Evolutionary conservation across 73 alveolate genomes (phyloP).

Genomic region (Paramecium biaurelia): DNA sequence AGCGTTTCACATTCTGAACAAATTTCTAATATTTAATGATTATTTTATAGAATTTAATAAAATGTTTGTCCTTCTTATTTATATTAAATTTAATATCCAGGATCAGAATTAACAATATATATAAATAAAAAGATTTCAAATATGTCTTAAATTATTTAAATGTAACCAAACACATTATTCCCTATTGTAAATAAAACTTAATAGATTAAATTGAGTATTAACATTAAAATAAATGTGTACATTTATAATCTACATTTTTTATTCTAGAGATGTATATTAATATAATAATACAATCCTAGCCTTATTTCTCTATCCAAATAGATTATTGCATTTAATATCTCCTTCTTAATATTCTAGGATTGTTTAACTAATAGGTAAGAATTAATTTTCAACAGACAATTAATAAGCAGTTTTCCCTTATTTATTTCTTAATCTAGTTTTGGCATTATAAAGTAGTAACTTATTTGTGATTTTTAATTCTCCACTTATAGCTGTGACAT

Average conservation of each 20-base stretch:
- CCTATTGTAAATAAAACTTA: background rate
- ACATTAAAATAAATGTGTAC: background rate
- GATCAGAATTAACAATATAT: background rate
- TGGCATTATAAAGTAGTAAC: background rate
- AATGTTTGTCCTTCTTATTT: background rate
- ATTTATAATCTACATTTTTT: background rate
- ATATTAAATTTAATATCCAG: background rate
- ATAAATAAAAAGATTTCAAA: background rate
- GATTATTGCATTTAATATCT: background rate
- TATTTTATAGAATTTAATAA: background rate
- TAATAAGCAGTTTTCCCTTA: background rate
- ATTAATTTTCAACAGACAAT: background rate
- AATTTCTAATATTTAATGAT: background rate
- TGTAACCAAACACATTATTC: background rate
- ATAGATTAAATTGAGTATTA: background rate
- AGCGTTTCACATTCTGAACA: background rate
- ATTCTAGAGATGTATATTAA: background rate
- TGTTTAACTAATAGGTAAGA: background rate
- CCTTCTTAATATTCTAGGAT: background rate
- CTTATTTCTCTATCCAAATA: background rate
- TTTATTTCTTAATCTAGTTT: background rate
- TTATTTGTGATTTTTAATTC: background rate
- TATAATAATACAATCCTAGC: background rate
- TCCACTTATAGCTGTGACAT: conserved; percentile 69
- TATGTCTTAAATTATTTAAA: background rate